These are phyloP conservation scores for Fomitopsis serialis DNA, from an alignment of 768 basidiomycete species.

Conservation along the genomic window DNA sequence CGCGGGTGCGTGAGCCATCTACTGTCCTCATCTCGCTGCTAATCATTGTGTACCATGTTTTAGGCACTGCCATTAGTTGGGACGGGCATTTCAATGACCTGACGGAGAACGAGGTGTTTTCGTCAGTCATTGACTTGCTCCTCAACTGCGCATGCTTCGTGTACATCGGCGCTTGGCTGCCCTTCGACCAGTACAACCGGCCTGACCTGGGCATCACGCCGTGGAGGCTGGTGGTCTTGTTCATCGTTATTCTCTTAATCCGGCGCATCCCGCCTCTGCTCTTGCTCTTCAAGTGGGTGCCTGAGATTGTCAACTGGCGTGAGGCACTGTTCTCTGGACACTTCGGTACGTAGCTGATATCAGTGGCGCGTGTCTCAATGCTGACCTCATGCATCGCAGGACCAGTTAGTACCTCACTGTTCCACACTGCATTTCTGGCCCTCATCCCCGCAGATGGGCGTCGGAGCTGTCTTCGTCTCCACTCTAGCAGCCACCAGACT, in stretches of 20 bases:
- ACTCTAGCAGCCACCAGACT: conserved; percentile 63
- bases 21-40: background rate
- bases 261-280: conserved; percentile 81
- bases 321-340: conserved; percentile 92
- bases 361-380: background rate
- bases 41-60: conserved; percentile 1
- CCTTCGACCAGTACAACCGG: conserved; percentile 52
- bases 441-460: conserved; percentile 64
- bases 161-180: conserved; percentile 88
- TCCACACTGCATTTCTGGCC: background rate
- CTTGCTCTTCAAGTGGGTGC: conserved; percentile 75
- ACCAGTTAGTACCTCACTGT: conserved; percentile 36
- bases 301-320: conserved; percentile 78
- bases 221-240: conserved; percentile 66
- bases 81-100: conserved; percentile 79
- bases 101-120: conserved; percentile 82
- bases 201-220: conserved; percentile 57
- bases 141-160: conserved; percentile 78
- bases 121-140: conserved; percentile 86
- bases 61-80: conserved; percentile 89
- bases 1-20: conserved; percentile 56
- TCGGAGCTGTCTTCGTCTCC: conserved; percentile 86
- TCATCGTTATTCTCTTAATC: conserved; percentile 62
- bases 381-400: conserved; percentile 26
- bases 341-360: conserved; percentile 50